Evolutionary conservation across 805 yeast genomes (phyloP), one percentile per base, ranked within the genome.

Genomic region (Spathaspora hagerdaliae): DNA sequence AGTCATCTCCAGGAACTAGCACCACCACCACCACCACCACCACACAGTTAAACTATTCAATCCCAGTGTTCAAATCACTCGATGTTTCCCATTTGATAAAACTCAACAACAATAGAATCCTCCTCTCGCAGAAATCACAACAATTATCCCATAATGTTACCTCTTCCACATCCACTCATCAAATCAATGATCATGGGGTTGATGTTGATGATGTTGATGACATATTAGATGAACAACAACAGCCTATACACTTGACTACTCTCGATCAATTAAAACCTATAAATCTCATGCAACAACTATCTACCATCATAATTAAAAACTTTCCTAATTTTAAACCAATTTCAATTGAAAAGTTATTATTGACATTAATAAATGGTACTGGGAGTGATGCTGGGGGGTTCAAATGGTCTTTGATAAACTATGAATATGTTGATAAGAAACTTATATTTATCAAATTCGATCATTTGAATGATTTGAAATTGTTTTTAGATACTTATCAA

Each of bases 271-370:
- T 74, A 32, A 46, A 43, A 4, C 75, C 77, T 0, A 42, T 46
- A 1, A 69, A 61, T 36, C 55, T 69, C 35, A 57, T 62, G 37
- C 63, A 70, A 32, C 76, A 75, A 45, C 44, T 71, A 6, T 51
- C 57, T 39, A 62, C 67, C 4, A 55, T 71, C 2, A 53, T 63
- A 5, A 48, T 74, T 10, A 54, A 58, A 24, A 65, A 65, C 35
- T 63, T 75, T 43, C 71, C 69, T 6, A 60, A 58, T 11, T 48
- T 72, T 5, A 52, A 57, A 31, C 54, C 54, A 36, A 45, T 48
- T 1, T 53, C 61, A 1, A 54, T 71, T 19, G 78, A 73, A 46
- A 64, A 59, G 41, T 46, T 73, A 0, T 51, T 75, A 26, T 47
- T 50, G 19, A 46, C 46, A 5, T 42, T 67, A 1, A 37, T 60